Evolutionary conservation across 139 green algal species (phyloP), one percentile per base, ranked within the genome.

Genomic region (Limnomonas spitsbergensis): DNA sequence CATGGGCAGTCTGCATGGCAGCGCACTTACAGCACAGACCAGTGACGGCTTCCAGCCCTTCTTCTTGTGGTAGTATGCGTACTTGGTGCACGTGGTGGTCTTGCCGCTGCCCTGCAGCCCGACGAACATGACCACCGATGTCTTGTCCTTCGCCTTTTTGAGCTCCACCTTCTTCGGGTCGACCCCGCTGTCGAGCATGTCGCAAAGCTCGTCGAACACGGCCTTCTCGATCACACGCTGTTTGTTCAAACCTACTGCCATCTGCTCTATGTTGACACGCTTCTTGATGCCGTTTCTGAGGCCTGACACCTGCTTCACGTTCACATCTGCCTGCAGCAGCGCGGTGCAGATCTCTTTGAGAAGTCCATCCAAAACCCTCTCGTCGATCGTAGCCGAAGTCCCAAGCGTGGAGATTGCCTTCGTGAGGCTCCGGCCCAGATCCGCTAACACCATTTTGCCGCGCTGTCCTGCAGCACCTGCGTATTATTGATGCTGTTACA

Each of bases 81-180:
- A 99, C 88, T 99, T 99, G 42, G 93, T 96, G 77, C 94, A 98
- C 2, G 96, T 99, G 4, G 96, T 99, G 29, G 96, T 99, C 82
- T 99, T 99, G 38, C 96, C 96, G 40, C 86, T 90, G 68, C 94
- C 94, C 84, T 88, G 83, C 80, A 91, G 87, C 0, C 96, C 96
- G 38, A 99, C 96, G 85, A 99, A 99, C 96, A 99, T 99, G 40
- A 98, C 92, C 9, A 98, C 86, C 76, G 71, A 54, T 2, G 91
- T 94, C 34, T 90, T 81, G 47, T 61, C 47, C 78, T 96, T 92
- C 35, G 90, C 91, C 81, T 97, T 98, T 79, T 95, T 96, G 4
- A 94, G 88, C 66, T 89, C 84, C 29, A 67, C 38, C 75, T 87
- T 91, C 76, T 89, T 86, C 52, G 86, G 80, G 39, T 94, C 90